Conservation (phyloP, 2,329 filamentous ascomycete species). For the Amauroascus niger region DNA sequence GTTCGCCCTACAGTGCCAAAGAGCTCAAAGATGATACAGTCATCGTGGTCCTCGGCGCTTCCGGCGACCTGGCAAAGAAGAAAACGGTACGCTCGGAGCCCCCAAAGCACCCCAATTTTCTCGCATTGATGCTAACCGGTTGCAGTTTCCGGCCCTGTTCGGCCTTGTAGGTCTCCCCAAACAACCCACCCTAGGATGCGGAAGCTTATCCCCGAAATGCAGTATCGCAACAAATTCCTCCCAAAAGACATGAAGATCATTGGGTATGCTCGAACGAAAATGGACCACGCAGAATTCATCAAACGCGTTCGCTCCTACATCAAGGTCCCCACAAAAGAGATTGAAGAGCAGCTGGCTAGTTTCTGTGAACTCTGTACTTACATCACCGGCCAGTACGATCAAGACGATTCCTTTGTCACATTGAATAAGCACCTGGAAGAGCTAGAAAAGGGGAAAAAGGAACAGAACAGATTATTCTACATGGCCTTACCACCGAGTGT, state of each 20-base stretch:
- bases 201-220: slow-evolving; percentile 17
- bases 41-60: slow-evolving; percentile 92
- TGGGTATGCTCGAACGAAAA: slow-evolving; percentile 98
- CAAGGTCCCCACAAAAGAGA: slow-evolving; percentile 95
- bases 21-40: slow-evolving; percentile 98
- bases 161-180: slow-evolving; percentile 68
- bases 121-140: slow-evolving; percentile 13
- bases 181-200: slow-evolving; percentile 11
- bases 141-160: slow-evolving; percentile 88
- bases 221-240: slow-evolving; percentile 99
- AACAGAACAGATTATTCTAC: slow-evolving; percentile 93
- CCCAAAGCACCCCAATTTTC: slow-evolving; percentile 16
- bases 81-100: slow-evolving; percentile 62
- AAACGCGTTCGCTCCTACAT: slow-evolving; percentile 95
- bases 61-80: slow-evolving; percentile 97
- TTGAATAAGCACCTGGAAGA: slow-evolving; percentile 78
- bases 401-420: slow-evolving; percentile 83
- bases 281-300: slow-evolving; percentile 94
- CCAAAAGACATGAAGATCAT: slow-evolving; percentile 92
- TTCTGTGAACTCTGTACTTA: slow-evolving; percentile 87
- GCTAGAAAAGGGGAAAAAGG: slow-evolving; percentile 69
- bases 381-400: slow-evolving; percentile 93
- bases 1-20: slow-evolving; percentile 50
- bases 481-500: slow-evolving; percentile 97
- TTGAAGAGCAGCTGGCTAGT: slow-evolving; percentile 86